A percentile compares a stretch with the other conserved stretches of the same genome.
Conservation (phyloP, 345 rosid genomes). For the Lenwebbia sp. region DNA sequence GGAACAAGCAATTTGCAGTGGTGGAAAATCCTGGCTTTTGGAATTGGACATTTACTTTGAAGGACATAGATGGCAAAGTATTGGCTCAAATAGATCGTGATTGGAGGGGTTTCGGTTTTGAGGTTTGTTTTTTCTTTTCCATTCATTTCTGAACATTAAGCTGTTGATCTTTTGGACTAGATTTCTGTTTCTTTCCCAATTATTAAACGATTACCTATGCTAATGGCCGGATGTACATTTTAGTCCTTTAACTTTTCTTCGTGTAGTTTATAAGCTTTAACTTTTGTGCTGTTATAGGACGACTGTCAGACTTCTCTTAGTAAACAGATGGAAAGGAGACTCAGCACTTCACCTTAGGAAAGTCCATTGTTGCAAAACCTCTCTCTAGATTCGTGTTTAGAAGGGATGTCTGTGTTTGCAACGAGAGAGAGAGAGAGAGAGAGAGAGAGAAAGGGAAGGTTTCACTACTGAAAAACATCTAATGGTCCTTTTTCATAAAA, state of each 20-base stretch:
- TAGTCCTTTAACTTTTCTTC: background rate
- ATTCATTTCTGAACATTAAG: background rate
- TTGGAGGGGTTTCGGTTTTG: constrained; percentile 97
- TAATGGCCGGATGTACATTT: background rate
- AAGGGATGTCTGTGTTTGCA: background rate
- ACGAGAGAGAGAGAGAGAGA: too few species aligned
- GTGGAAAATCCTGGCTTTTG: constrained; percentile 95
- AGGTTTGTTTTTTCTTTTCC: constrained; percentile 33
- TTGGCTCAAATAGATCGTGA: constrained; percentile 86
- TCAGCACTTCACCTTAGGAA: background rate
- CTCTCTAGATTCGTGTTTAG: background rate
- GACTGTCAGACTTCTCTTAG: background rate
- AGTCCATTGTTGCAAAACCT: background rate
- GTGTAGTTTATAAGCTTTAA: background rate
- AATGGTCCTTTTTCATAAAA: background rate
- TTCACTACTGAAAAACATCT: background rate
- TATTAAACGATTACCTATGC: background rate
- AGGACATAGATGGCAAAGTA: constrained; percentile 67
- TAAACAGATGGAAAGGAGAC: background rate
- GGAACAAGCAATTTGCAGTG: constrained; percentile 82
- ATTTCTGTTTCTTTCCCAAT: background rate
- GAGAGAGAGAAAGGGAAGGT: background rate
- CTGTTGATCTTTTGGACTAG: background rate
- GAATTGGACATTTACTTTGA: constrained; percentile 97
- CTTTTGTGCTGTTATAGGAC: background rate